Evolutionary conservation across 306 rosid genomes (phyloP).

Genomic region (Vigna radiata): DNA sequence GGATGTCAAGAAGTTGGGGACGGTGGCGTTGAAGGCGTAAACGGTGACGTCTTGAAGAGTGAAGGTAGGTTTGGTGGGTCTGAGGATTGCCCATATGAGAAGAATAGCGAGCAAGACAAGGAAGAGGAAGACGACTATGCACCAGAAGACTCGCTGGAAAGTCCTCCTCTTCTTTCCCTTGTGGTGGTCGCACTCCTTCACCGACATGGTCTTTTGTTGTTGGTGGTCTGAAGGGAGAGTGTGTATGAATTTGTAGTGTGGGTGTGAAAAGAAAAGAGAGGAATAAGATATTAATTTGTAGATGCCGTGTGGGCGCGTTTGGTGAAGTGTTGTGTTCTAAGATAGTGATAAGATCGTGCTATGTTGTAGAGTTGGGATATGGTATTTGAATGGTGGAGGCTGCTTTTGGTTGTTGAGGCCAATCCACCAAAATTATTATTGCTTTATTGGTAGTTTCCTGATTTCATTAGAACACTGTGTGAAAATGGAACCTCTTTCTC

Average conservation of each 20-base stretch:
- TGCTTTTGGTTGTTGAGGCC: conserved; percentile 33
- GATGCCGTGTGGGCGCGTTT: conserved; percentile 13
- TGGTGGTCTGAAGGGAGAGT: background rate
- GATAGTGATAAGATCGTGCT: conserved; percentile 46
- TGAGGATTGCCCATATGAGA: conserved; percentile 75
- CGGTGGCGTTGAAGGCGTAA: conserved; percentile 79
- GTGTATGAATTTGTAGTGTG: background rate
- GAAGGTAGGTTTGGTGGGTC: conserved; percentile 80
- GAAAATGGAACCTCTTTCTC: background rate
- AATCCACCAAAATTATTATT: background rate
- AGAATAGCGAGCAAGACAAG: conserved; percentile 64
- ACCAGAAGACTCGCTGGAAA: conserved; percentile 41
- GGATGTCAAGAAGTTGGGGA: conserved; percentile 72
- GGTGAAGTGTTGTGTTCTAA: conserved; percentile 15
- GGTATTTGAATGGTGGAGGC: conserved; percentile 49
- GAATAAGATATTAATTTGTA: background rate
- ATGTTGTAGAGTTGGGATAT: conserved; percentile 22
- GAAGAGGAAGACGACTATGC: conserved; percentile 60
- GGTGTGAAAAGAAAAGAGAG: background rate
- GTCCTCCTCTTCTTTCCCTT: background rate
- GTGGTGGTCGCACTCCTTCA: conserved; percentile 70
- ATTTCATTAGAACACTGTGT: background rate
- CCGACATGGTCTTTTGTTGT: conserved; percentile 49
- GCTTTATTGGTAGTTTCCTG: background rate
- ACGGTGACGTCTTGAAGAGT: conserved; percentile 87